Evolutionary conservation across 352 stramenopile genomes (phyloP).

Genomic region (Globisporangium perplexum): DNA sequence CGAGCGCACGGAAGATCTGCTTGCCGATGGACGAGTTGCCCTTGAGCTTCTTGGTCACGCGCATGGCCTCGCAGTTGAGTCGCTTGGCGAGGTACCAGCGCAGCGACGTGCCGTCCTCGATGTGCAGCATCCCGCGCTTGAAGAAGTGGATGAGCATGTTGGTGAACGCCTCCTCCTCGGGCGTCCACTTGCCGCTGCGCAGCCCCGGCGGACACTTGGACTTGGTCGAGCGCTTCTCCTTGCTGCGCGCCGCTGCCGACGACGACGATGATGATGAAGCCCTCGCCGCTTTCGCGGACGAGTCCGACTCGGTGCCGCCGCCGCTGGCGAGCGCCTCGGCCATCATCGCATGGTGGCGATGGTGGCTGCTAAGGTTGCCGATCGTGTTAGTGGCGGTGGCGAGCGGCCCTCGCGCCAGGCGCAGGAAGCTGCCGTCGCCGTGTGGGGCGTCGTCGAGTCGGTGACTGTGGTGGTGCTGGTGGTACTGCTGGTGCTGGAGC

Average conservation of each 20-base stretch:
- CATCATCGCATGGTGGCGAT: not conserved
- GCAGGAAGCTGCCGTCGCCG: slow-evolving; percentile 13
- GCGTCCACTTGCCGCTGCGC: slow-evolving; percentile 82
- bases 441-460: not conserved
- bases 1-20: slow-evolving; percentile 80
- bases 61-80: slow-evolving; percentile 85
- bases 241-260: slow-evolving; percentile 6
- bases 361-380: not conserved
- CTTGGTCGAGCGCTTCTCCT: slow-evolving; percentile 76
- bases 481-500: too few species aligned
- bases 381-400: slow-evolving; percentile 1
- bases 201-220: slow-evolving; percentile 79
- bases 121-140: slow-evolving; percentile 65
- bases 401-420: not conserved
- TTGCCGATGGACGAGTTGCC: slow-evolving; percentile 86
- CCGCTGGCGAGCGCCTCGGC: not conserved
- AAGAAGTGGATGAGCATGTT: slow-evolving; percentile 87
- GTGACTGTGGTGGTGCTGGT: not conserved
- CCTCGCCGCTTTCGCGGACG: not conserved
- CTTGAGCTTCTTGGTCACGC: slow-evolving; percentile 88
- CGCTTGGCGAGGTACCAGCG: slow-evolving; percentile 83
- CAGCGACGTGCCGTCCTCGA: slow-evolving; percentile 80
- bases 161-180: slow-evolving; percentile 76
- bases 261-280: too few species aligned
- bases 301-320: slow-evolving; percentile 10